Percentiles rank a stretch among this genome's conserved stretches.
Conservation (phyloP, 176 grass and related monocot species). For the Lolium multiflorum region DNA sequence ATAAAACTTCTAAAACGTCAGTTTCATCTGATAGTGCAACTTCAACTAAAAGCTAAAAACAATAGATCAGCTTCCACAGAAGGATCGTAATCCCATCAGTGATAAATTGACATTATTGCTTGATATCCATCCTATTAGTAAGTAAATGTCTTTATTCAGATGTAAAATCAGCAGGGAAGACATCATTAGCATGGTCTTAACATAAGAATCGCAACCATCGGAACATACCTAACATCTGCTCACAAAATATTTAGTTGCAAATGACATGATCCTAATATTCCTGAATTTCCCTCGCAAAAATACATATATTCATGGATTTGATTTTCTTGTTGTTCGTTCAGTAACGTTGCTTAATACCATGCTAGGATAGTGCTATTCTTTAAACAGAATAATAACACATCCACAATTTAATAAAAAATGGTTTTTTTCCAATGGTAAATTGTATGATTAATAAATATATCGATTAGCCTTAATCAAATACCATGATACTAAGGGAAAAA, state of each 20-base stretch:
- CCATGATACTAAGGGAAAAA: background rate
- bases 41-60: background rate
- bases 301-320: background rate
- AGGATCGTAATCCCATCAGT: background rate
- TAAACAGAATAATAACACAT: background rate
- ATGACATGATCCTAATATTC: background rate
- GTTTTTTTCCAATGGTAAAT: background rate
- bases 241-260: background rate
- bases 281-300: background rate
- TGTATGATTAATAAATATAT: background rate
- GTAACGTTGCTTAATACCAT: background rate
- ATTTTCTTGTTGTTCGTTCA: background rate
- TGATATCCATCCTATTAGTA: background rate
- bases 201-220: background rate
- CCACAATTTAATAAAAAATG: background rate
- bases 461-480: slow-evolving; percentile 6
- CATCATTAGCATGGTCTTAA: background rate
- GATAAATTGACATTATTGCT: background rate
- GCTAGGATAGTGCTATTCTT: background rate
- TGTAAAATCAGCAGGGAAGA: background rate
- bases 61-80: background rate
- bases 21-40: slow-evolving; percentile 8
- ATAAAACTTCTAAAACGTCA: background rate
- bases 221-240: background rate
- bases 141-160: background rate